Base-by-base conservation (phyloP, 129 eudicot genomes). In the Escallonia herrerae region DNA sequence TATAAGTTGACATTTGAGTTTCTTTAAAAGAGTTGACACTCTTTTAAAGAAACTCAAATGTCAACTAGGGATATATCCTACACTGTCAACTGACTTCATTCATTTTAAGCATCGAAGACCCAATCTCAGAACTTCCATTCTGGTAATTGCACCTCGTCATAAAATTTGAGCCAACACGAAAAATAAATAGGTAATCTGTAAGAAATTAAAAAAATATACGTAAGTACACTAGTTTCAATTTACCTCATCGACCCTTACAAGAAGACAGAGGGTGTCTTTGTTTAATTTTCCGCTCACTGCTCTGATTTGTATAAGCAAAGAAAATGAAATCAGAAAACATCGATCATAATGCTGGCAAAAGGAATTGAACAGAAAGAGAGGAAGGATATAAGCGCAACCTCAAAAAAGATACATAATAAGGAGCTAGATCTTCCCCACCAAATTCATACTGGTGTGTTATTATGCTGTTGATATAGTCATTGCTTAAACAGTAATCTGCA, bases 401-500 rank as follows among this genome's bases (percentile, higher is more conserved):
- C 43, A 71, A 51, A 71, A 71, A 62, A 10, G 76, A 71, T 3
- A 71, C 62, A 71, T 61, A 71, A 65, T 71, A 71, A 10, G 67
- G 55, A 71, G 60, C 68, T 41, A 71, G 61, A 52, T 71, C 76
- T 14, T 58, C 76, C 57, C 37, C 76, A 48, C 62, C 60, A 63
- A 71, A 71, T 38, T 71, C 45, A 41, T 7, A 71, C 33, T 62
- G 54, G 62, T 71, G 76, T 12, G 54, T 51, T 40, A 71, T 71
- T 7, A 71, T 53, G 62, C 55, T 71, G 62, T 71, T 71, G 55
- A 71, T 62, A 71, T 71, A 71, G 22, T 55, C 76, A 71, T 71
- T 71, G 69, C 76, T 71, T n/a, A 71, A 62, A 43, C 76, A 71
- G 66, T 71, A 71, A 42, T 71, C 76, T 71, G 76, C 60, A 71